Base-by-base conservation (phyloP, 345 rosid species). In the Eucalyptus shirleyi region DNA sequence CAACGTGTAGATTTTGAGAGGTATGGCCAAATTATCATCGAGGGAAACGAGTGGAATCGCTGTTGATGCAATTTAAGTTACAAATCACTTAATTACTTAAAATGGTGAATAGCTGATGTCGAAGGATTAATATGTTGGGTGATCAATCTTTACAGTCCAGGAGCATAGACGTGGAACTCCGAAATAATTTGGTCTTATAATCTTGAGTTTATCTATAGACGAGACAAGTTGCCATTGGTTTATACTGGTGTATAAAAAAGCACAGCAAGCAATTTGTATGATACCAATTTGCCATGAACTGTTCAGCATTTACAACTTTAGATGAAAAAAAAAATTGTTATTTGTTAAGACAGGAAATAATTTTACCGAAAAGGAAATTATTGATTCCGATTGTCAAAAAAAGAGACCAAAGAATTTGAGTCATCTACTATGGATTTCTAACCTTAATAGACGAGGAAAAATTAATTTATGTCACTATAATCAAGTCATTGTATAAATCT, bases 221-320 rank as follows among this genome's bases (percentile, higher is more conserved):
- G 1, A 77, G 47, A 77, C 47, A 37, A 77, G 11, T 65, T 0
- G 3, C 47, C 16, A 77, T 40, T 12, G 2, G 4, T 77, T 77
- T 21, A 37, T 77, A 5, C 1, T 0, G 1, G 7, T n/a, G 37
- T 30, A 15, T n/a, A 15, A 65, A 2, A 7, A 1, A 7, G 34
- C 77, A 37, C 1, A 0, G 12, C 83, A 77, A 77, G 28, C 16
- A 21, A 77, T 40, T 3, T 37, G 4, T 37, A 21, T 11, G 47
- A 40, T 11, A 21, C 28, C 42, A 77, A 37, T 40, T 77, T 77
- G 47, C 14, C 15, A 72, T 77, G 47, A 37, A 37, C 21, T 11
- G 16, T 21, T 40, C 2, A 6, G 16, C 8, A 1, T 40, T 77
- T 23, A 6, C 5, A 77, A 40, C 42, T 42, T 77, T 77, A 72